Base-by-base conservation (phyloP, 1,284 basidiomycete genomes). In the Fomitopsis palustris region DNA sequence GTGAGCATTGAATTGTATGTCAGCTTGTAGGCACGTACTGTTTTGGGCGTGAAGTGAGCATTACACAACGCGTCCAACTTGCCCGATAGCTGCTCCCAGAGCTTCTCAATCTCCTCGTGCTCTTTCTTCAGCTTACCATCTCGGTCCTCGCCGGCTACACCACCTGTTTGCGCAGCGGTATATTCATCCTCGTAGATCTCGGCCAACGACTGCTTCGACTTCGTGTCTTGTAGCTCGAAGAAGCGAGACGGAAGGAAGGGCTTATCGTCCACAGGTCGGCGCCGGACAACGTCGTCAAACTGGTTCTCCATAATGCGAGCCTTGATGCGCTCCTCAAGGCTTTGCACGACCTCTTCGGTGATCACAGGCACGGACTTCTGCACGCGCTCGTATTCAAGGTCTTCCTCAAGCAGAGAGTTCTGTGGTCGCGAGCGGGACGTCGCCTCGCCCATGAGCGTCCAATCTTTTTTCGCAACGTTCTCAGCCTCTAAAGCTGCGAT, bases 171-270 rank as follows among this genome's bases (percentile, higher is more conserved):
- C 21, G 84, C 82, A 1, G 86, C 85, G 53, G 88, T 80, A 74
- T 92, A 99, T 64, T 97, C 95, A 63, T 93, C 90, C 72, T 98
- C 97, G 75, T 99, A 99, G 60, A 98, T 93, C 75, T 99, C 93
- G 7, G 95, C 95, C 37, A 99, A 83, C 0, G 92, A 95, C 73
- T 95, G 91, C 16, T 85, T 80, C 6, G 91, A 94, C 72, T 95
- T 92, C 14, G 85, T 87, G 68, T 98, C 96, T 69, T 95, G 87
- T 19, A 99, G 80, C 70, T 98, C 95, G 62, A 98, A 87, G 64
- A 94, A 80, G 23, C 91, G 85, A 0, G 94, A 96, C 0, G 96
- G 94, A 1, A 98, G 78, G 81, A 96, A 98, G 0, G 94, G 86
- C 64, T 90, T 92, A 61, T 92, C 89, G 57, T 94, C 92, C 56